Evolutionary conservation across 2,329 filamentous ascomycete genomes (phyloP).

Genomic region (Scortechinia acanthostroma): DNA sequence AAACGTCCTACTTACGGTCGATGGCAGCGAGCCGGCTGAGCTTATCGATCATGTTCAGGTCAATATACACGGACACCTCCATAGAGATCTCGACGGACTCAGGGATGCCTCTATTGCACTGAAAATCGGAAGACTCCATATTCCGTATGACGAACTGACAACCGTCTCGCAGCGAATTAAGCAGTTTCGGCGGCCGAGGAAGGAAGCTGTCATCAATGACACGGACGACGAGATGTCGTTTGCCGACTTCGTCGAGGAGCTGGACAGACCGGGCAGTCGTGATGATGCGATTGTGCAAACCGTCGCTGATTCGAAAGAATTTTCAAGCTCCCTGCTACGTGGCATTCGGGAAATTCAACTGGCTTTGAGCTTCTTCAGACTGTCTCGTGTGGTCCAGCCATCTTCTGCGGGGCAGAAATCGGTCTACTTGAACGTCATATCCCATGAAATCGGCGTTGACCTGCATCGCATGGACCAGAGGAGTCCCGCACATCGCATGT

Average conservation of each 20-base stretch:
- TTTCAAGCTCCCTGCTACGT: slow-evolving; percentile 61
- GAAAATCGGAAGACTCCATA: slow-evolving; percentile 62
- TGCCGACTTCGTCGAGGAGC: slow-evolving; percentile 48
- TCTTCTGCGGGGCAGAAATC: slow-evolving; percentile 42
- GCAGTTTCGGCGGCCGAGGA: slow-evolving; percentile 7
- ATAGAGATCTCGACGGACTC: slow-evolving; percentile 59
- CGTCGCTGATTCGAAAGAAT: slow-evolving; percentile 65
- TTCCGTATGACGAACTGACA: slow-evolving; percentile 62
- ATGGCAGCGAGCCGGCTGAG: slow-evolving; percentile 60
- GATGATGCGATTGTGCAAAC: slow-evolving; percentile 51
- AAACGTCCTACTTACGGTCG: slow-evolving; percentile 61
- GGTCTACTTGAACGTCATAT: slow-evolving; percentile 61
- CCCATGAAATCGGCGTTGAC: slow-evolving; percentile 69
- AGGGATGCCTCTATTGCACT: slow-evolving; percentile 65
- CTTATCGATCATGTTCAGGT: slow-evolving; percentile 62
- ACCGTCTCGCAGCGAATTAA: slow-evolving; percentile 36
- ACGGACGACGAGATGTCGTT: slow-evolving; percentile 16
- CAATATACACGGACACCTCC: slow-evolving; percentile 66
- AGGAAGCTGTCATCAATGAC: slow-evolving; percentile 12
- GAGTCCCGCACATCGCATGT: slow-evolving; percentile 70
- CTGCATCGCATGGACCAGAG: slow-evolving; percentile 63
- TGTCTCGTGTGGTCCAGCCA: slow-evolving; percentile 54
- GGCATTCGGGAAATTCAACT: slow-evolving; percentile 71
- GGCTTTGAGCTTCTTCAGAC: slow-evolving; percentile 63
- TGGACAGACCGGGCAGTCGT: slow-evolving; percentile 42